Percentiles rank a stretch among this genome's conserved stretches.
These are phyloP conservation scores for Kwoniella shandongensis DNA, from an alignment of 768 basidiomycete genomes.

Conservation along the genomic window DNA sequence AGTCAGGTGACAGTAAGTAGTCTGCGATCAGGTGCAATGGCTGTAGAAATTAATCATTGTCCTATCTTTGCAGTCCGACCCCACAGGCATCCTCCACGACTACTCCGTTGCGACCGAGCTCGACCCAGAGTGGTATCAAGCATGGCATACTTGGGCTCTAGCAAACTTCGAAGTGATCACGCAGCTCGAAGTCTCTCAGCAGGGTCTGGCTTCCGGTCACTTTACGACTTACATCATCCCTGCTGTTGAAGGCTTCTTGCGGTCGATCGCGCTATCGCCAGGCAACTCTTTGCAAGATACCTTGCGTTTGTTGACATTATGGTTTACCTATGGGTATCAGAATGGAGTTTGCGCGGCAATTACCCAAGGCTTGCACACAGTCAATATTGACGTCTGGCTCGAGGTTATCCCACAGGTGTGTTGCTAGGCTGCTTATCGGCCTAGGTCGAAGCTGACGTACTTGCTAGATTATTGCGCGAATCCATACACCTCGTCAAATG, in stretches of 20 bases:
- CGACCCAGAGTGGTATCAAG: conserved; percentile 97
- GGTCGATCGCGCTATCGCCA: conserved; percentile 84
- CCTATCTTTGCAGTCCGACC: conserved; percentile 61
- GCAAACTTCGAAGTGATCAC: conserved; percentile 92
- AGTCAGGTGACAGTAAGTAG: conserved; percentile 71
- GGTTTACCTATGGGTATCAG: conserved; percentile 96
- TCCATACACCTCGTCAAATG: conserved; percentile 86
- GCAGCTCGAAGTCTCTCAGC: conserved; percentile 68
- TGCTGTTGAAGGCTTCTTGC: conserved; percentile 88
- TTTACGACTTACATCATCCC: conserved; percentile 84
- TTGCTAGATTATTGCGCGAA: conserved; percentile 88
- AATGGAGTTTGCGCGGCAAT: conserved; percentile 88
- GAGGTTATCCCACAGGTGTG: conserved; percentile 95
- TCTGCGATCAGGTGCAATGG: neutral
- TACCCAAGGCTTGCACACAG: conserved; percentile 76
- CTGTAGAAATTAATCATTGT: neutral
- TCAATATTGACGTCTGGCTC: conserved; percentile 96
- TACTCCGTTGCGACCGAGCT: conserved; percentile 86
- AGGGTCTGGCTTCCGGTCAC: conserved; percentile 63
- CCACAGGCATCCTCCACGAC: conserved; percentile 76
- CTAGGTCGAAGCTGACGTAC: neutral
- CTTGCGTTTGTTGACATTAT: conserved; percentile 83
- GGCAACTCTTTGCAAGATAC: conserved; percentile 93
- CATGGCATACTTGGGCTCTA: conserved; percentile 98
- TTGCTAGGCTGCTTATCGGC: neutral